Evolutionary conservation across 2,329 filamentous ascomycete species (phyloP), one percentile per base, ranked within the genome.

Genomic region (Sporothrix protearum): DNA sequence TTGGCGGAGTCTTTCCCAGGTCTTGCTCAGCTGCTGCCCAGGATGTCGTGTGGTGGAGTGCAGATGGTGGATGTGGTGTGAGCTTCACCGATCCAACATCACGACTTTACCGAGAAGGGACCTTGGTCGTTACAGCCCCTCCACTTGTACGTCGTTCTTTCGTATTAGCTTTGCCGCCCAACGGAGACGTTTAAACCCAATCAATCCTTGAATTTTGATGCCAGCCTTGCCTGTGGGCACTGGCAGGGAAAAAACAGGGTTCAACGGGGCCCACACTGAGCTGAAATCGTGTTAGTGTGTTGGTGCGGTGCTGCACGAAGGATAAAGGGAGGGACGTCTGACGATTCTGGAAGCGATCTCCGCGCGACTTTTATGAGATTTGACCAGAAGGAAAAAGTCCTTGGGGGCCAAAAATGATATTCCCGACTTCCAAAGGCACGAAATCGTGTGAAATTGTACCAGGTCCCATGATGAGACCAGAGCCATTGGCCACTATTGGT

Each of bases 81-180:
- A 49, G 45, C 45, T n/a, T 66, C 42, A 66, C 63, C 63, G 63
- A 49, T 42, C 33, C 63, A 66, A 66, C 33, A n/a, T 66, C 61
- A 39, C 33, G 33, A 42, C 19, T 12, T 53, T 22, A 36, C 33
- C 33, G 4, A 3, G 8, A 36, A n/a, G n/a, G 19, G 49, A 25
- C n/a, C n/a, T 22, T 28, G 49, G 3, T 57, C 33, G 53, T 30
- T 39, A 33, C 9, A 6, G 2, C 30, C 2, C 16, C 30, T 61
- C 57, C 57, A 33, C 57, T 39, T 9, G 7, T 39, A 9, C 30
- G 4, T 36, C 33, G 33, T 36, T 4, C 33, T 36, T 36, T 19
- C 33, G n/a, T 33, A n/a, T 49, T 45, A 63, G 59, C 59, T 63
- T 66, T 47, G 63, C 45, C 45, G 63, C 63, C 63, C 63, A 66